Evolutionary conservation across 2,329 filamentous ascomycete genomes (phyloP).

Genomic region (Emergomyces pasteurianus): DNA sequence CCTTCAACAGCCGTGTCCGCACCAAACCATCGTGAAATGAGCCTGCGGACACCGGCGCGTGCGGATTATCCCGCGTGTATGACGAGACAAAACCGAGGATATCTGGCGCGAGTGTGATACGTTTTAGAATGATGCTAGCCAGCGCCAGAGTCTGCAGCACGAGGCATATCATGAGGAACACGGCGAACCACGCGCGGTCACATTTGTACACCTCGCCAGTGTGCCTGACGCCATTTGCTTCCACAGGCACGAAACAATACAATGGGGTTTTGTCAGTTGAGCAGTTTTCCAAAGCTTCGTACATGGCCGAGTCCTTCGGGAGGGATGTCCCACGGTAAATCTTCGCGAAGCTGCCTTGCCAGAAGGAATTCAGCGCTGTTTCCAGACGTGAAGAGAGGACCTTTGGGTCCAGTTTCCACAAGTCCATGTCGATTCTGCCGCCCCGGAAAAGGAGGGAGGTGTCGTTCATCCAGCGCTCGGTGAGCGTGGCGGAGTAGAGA

Average conservation of each 20-base stretch:
- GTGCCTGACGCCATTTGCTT: neutral
- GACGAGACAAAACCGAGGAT: slow-evolving; percentile 1
- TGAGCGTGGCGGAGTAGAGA: neutral
- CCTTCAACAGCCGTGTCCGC: neutral
- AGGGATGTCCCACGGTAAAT: neutral
- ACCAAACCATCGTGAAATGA: neutral
- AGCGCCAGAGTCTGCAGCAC: neutral
- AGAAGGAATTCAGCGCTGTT: neutral
- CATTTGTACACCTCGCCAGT: neutral
- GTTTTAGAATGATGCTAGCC: neutral
- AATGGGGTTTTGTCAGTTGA: no score
- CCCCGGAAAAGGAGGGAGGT: neutral
- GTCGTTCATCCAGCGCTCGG: slow-evolving; percentile 1
- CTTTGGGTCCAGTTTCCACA: neutral
- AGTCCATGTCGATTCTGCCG: neutral
- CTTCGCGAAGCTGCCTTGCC: neutral
- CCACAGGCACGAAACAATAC: neutral
- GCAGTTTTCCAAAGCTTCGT: neutral
- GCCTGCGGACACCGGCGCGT: neutral
- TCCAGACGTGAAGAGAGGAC: neutral
- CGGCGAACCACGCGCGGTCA: neutral
- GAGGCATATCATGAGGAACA: neutral
- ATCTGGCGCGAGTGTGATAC: neutral
- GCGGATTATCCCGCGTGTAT: neutral
- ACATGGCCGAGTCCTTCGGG: neutral